These are phyloP conservation scores for Cyclotella baltica DNA, from an alignment of 108 stramenopile genomes.

Conservation along the genomic window DNA sequence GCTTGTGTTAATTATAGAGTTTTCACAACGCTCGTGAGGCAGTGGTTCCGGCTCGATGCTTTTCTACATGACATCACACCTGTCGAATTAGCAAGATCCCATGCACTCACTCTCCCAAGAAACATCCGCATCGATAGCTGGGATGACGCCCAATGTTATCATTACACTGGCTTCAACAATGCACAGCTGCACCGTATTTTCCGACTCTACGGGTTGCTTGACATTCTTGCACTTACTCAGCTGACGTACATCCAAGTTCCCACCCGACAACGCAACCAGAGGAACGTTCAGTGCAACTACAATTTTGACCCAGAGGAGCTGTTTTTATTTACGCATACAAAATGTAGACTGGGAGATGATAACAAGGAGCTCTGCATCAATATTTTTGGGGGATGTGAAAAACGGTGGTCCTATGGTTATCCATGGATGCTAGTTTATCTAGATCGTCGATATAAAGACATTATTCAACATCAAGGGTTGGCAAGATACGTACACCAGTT, in stretches of 20 bases:
- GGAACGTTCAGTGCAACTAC: neutral
- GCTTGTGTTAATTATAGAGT: no score
- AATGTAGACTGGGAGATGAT: neutral
- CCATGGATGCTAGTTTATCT: neutral
- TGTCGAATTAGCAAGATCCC: neutral
- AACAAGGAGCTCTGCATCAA: neutral
- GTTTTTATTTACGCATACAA: neutral
- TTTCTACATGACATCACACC: neutral
- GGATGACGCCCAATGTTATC: neutral
- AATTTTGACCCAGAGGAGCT: neutral
- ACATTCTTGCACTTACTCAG: neutral
- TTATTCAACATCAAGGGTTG: conserved; percentile 1
- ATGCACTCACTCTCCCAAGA: neutral
- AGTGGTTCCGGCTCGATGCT: no score
- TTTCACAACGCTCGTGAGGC: no score
- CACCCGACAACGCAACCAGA: neutral
- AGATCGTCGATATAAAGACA: neutral
- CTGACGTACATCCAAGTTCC: neutral
- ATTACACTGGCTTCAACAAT: neutral
- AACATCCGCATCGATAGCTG: neutral
- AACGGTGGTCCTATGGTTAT: neutral
- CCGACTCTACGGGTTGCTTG: neutral
- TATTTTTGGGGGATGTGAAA: neutral
- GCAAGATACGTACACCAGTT: neutral
- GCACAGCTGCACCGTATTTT: neutral